Conservation (phyloP, 345 rosid genomes). For the Eucalyptus fibrosa region DNA sequence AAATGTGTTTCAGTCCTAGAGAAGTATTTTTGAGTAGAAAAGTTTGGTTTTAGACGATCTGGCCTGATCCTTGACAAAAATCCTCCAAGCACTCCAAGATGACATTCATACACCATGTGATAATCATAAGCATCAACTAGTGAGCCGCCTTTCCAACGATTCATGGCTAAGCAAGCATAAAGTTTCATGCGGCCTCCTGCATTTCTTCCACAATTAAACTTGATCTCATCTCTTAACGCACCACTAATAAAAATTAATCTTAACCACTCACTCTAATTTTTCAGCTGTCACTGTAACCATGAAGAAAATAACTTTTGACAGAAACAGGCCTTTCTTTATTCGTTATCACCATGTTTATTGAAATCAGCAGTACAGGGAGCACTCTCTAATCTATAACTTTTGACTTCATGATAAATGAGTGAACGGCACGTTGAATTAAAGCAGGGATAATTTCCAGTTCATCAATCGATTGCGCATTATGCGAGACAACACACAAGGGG, state of each 20-base stretch:
- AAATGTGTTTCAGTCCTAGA: no score
- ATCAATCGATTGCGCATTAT: background rate
- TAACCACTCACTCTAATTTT: background rate
- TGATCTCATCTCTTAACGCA: background rate
- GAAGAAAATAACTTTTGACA: background rate
- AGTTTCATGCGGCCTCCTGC: background rate
- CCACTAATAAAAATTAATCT: no score
- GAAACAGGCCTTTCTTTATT: background rate
- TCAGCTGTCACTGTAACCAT: background rate
- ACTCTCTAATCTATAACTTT: background rate
- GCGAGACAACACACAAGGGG: background rate
- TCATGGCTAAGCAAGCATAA: background rate
- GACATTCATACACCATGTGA: background rate
- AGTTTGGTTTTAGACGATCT: no score
- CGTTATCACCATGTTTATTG: background rate
- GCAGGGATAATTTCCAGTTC: background rate
- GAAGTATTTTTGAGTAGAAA: no score
- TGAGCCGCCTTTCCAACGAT: background rate
- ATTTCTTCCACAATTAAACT: background rate
- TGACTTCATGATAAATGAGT: background rate
- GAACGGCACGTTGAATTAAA: background rate
- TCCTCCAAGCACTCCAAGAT: no score
- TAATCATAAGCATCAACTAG: background rate
- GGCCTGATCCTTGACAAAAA: no score
- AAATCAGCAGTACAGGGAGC: background rate